phyloP scores from a whole-genome alignment of 352 stramenopile genomes.

The Pythium scleroteichum region DNA sequence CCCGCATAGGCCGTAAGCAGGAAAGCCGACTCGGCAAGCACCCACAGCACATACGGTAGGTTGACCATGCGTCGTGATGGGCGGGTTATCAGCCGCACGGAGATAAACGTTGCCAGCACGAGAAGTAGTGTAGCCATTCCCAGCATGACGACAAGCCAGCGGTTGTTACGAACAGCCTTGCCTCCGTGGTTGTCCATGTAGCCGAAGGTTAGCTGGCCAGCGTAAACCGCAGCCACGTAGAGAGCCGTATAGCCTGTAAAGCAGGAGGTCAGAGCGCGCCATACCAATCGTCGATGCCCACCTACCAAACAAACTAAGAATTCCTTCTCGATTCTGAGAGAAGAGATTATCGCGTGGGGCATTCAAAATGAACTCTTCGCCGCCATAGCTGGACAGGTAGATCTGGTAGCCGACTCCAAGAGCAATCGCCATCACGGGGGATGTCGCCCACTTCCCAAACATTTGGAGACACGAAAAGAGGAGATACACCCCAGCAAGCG shows the following conservation, averaged over 20 bases:
- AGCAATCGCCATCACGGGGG: constrained; percentile 40
- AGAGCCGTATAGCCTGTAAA: constrained; percentile 89
- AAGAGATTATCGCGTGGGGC: constrained; percentile 79
- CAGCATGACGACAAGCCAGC: constrained; percentile 58
- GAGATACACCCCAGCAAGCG: constrained; percentile 86
- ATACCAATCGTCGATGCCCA: background rate
- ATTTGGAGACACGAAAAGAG: constrained; percentile 58
- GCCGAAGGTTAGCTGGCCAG: constrained; percentile 65
- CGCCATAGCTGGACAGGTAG: constrained; percentile 67
- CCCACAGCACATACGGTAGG: constrained; percentile 78
- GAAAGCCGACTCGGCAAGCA: constrained; percentile 62
- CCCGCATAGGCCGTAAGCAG: constrained; percentile 56
- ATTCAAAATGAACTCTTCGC: constrained; percentile 79
- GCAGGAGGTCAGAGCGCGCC: background rate
- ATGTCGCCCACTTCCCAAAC: constrained; percentile 49
- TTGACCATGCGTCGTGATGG: constrained; percentile 85
- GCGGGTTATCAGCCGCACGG: constrained; percentile 48
- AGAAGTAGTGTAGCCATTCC: constrained; percentile 43
- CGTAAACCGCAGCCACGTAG: constrained; percentile 77
- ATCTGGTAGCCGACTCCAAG: constrained; percentile 76
- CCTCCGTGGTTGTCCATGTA: constrained; percentile 60
- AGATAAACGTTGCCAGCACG: constrained; percentile 55
- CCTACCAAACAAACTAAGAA: constrained; percentile 88
- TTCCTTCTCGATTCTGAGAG: constrained; percentile 94
- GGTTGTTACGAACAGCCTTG: constrained; percentile 63